Conservation (phyloP, 1,139 yeast genomes). For the Eremothecium gossypii region DNA sequence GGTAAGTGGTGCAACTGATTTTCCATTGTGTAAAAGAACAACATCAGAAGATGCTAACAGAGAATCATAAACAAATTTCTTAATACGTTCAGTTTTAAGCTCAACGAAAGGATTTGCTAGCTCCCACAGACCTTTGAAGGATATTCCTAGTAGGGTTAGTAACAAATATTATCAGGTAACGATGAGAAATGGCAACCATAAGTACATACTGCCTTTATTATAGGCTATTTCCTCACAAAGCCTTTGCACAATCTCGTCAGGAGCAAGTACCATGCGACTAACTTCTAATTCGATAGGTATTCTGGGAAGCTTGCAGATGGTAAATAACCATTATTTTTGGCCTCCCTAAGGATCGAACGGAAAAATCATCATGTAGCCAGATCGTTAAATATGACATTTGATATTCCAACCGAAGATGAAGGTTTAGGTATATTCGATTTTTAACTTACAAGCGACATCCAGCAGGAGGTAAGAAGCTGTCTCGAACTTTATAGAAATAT, state of each 20-base stretch:
- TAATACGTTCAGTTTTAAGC: slow-evolving; percentile 15
- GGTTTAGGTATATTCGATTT: too few relatives aligned
- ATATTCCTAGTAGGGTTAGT: slow-evolving; percentile 9
- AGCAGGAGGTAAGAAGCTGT: too few relatives aligned
- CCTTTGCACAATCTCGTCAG: slow-evolving; percentile 24
- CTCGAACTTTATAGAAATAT: background rate
- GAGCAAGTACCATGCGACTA: slow-evolving; percentile 10
- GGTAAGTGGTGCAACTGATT: background rate
- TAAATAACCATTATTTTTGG: background rate
- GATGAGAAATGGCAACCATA: background rate
- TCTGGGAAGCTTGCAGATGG: background rate
- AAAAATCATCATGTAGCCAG: too few relatives aligned
- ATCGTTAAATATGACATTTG: too few relatives aligned
- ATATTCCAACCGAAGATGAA: too few relatives aligned
- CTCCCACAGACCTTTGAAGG: slow-evolving; percentile 17
- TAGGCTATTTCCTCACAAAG: slow-evolving; percentile 26
- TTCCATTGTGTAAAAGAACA: background rate
- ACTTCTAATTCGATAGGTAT: too few relatives aligned
- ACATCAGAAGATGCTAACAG: slow-evolving; percentile 12
- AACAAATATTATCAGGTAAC: background rate
- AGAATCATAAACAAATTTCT: slow-evolving; percentile 16
- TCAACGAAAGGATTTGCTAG: slow-evolving; percentile 13
- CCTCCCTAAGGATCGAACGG: slow-evolving; percentile 4
- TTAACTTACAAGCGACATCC: too few relatives aligned
- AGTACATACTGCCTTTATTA: slow-evolving; percentile 22